phyloP scores from a whole-genome alignment of 805 yeast genomes.

The Wickerhamiella kazuoi region DNA sequence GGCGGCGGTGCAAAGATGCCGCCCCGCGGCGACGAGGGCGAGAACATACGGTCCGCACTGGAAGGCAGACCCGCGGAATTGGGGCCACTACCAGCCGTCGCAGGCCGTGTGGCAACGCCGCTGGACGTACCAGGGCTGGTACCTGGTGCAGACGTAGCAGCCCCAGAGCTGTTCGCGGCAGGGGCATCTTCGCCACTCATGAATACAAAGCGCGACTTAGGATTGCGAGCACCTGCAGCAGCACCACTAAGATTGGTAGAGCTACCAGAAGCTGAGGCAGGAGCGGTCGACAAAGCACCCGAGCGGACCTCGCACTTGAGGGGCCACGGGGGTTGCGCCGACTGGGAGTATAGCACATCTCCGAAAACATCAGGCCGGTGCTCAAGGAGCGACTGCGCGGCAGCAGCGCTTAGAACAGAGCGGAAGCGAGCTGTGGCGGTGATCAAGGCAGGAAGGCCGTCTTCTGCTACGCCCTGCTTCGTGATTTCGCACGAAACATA shows the following conservation, averaged over 20 bases:
- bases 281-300: conserved; percentile 2
- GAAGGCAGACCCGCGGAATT: too few relatives aligned
- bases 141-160: too few relatives aligned
- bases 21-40: conserved; percentile 2
- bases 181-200: conserved; percentile 3
- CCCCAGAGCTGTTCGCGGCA: too few relatives aligned
- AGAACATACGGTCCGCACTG: conserved; percentile 1
- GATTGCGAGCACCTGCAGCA: neutral
- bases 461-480: conserved; percentile 10
- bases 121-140: too few relatives aligned
- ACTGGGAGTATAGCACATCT: conserved; percentile 2
- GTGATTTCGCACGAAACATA: conserved; percentile 20
- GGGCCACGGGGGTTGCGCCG: conserved; percentile 1
- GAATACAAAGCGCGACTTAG: conserved; percentile 6
- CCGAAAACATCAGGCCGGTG: conserved; percentile 17
- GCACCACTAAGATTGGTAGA: neutral
- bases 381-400: conserved; percentile 17
- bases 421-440: conserved; percentile 18
- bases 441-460: conserved; percentile 14
- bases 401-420: conserved; percentile 16
- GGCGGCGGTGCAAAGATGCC: neutral
- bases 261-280: neutral
- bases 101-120: too few relatives aligned
- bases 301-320: conserved; percentile 7
- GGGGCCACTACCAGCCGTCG: too few relatives aligned